phyloP scores from a whole-genome alignment of 192 early-diverging fungal genomes.

The Lobosporangium transversale region DNA sequence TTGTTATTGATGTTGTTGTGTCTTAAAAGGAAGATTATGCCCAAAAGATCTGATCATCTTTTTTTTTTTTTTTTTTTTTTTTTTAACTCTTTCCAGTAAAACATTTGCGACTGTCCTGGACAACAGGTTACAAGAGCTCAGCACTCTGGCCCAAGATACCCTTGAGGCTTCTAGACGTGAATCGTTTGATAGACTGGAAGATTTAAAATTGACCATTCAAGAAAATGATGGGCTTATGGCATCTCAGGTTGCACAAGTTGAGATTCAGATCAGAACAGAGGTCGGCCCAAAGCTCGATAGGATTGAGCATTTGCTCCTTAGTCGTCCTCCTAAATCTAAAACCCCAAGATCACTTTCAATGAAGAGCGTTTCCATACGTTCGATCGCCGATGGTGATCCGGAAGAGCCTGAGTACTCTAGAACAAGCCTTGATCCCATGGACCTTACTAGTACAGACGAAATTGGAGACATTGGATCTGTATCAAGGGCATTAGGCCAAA shows the following conservation, averaged over 20 bases:
- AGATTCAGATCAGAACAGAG: conserved; percentile 15
- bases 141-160: conserved; percentile 9
- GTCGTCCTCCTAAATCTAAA: too few species aligned
- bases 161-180: conserved; percentile 1
- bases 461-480: background rate
- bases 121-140: conserved; percentile 10
- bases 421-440: background rate
- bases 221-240: background rate
- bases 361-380: background rate
- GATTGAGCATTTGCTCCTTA: background rate
- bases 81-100: background rate
- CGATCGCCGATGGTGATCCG: background rate
- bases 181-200: conserved; percentile 18
- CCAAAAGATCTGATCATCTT: too few species aligned
- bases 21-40: too few species aligned
- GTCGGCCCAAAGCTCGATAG: conserved; percentile 13
- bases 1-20: too few species aligned
- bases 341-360: background rate
- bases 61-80: too few species aligned
- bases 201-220: background rate
- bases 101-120: background rate
- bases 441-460: background rate
- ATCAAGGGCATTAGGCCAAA: too few species aligned
- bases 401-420: background rate
- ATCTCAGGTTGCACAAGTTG: conserved; percentile 3